phyloP scores from a whole-genome alignment of 2,329 filamentous ascomycete genomes.

The Penicillium verrucosum region DNA sequence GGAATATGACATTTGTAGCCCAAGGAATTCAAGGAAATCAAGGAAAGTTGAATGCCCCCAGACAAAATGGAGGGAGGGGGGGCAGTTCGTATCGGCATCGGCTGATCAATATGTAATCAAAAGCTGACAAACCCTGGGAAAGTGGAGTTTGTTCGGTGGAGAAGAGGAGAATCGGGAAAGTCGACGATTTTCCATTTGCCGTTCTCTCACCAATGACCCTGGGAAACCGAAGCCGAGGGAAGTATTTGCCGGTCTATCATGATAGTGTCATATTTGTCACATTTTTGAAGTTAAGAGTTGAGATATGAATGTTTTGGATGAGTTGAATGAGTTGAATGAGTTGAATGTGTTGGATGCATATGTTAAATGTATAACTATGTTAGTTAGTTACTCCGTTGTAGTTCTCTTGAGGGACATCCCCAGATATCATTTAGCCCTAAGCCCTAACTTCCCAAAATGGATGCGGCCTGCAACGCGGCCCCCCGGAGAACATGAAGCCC shows the following conservation, averaged over 20 bases:
- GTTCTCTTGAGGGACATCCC: not conserved
- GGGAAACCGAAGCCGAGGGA: not conserved
- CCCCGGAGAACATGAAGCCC: not conserved
- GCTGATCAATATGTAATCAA: conserved; percentile 24
- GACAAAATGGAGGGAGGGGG: not conserved
- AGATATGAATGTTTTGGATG: not conserved
- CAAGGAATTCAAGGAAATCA: conserved; percentile 5
- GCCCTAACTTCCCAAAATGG: conserved; percentile 29
- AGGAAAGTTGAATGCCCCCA: conserved; percentile 8
- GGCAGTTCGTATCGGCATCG: conserved; percentile 1
- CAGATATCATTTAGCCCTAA: conserved; percentile 17
- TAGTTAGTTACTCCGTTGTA: not conserved
- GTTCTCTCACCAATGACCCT: not conserved
- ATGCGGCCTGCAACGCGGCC: conserved; percentile 16
- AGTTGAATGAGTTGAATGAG: no score
- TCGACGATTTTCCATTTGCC: conserved; percentile 4
- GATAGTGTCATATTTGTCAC: not conserved
- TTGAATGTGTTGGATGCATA: no score
- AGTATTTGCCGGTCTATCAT: not conserved
- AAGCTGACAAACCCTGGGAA: conserved; percentile 30
- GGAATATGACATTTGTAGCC: conserved; percentile 3
- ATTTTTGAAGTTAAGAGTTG: no score
- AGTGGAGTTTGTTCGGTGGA: not conserved
- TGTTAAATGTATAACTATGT: no score
- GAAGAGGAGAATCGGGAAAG: conserved; percentile 10